Evolutionary conservation across 495 filamentous ascomycete species (phyloP), one percentile per base, ranked within the genome.

Genomic region (Talaromyces borbonicus): DNA sequence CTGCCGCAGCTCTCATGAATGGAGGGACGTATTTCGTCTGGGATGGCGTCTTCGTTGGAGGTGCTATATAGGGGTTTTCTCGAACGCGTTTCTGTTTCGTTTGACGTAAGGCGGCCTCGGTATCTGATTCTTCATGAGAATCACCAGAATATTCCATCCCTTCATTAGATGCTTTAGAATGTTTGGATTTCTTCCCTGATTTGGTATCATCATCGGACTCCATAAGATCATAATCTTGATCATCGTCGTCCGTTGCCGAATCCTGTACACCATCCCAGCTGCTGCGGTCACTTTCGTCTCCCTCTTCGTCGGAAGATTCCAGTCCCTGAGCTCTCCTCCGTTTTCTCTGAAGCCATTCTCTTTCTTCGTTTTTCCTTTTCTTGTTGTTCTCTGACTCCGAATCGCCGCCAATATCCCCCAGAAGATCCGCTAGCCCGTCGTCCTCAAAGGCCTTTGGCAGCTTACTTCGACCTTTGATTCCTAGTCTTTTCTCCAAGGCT

Each of bases 21-120:
- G 90, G 92, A 7, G 93, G 90, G 8, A 95, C 77, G 50, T 98
- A 97, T 78, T 94, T 83, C 12, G 62, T 43, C n/a, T 54, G 43
- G 4, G 56, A 37, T 18, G 55, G 53, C 2, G 60, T 8, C 16
- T 62, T 54, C 20, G 59, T 47, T 2, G 64, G 59, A 9, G 79
- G 79, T 5, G 80, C 75, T 47, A 79, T 57, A 44, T 81, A 84
- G 12, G 80, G 80, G 43, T 84, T 83, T 61, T 84, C 80, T 14
- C 64, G 56, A 9, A 40, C 51, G 35, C 64, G 62, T 47, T 67
- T 68, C 66, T 54, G 58, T 39, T 46, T 51, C 26, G 37, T 27
- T 49, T 26, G 31, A 41, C 19, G n/a, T 11, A 55, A 52, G 36
- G 51, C 52, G 25, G 56, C 58, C 4, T 61, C 51, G 4, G 52